Evolutionary conservation across 2,329 filamentous ascomycete species (phyloP).

Genomic region (Curvularia sp.): DNA sequence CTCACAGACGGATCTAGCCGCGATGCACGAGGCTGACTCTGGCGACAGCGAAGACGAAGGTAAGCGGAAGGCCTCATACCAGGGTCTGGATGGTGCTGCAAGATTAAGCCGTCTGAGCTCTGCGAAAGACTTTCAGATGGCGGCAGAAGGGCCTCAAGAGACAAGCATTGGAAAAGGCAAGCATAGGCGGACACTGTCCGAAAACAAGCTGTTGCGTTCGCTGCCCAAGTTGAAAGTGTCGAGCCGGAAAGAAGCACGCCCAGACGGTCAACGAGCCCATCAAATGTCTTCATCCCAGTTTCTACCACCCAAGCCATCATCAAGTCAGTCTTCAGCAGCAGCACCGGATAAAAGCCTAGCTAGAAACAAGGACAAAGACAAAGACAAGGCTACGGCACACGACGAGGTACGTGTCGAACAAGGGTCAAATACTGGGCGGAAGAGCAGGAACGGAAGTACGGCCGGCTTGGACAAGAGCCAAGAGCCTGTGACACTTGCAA

Average conservation of each 20-base stretch:
- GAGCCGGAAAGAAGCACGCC: slow-evolving; percentile 41
- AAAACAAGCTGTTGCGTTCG: slow-evolving; percentile 70
- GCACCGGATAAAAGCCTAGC: slow-evolving; percentile 20
- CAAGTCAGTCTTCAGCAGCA: slow-evolving; percentile 20
- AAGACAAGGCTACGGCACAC: slow-evolving; percentile 32
- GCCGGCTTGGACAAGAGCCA: slow-evolving; percentile 31
- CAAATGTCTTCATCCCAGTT: slow-evolving; percentile 55
- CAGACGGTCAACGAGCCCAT: slow-evolving; percentile 55
- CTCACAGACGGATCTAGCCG: slow-evolving; percentile 80
- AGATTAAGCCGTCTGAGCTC: slow-evolving; percentile 48
- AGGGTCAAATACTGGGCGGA: slow-evolving; percentile 28
- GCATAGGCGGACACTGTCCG: slow-evolving; percentile 68
- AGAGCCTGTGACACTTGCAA: slow-evolving; percentile 67
- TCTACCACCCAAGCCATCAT: slow-evolving; percentile 41
- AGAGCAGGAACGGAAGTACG: slow-evolving; percentile 38
- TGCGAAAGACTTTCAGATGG: slow-evolving; percentile 40
- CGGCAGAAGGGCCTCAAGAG: slow-evolving; percentile 24
- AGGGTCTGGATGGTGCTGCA: slow-evolving; percentile 45
- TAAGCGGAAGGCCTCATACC: slow-evolving; percentile 34
- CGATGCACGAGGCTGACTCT: slow-evolving; percentile 74
- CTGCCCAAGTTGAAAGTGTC: slow-evolving; percentile 63
- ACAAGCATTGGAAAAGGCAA: slow-evolving; percentile 38
- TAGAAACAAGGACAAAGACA: slow-evolving; percentile 29
- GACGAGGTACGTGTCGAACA: slow-evolving; percentile 36
- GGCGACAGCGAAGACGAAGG: slow-evolving; percentile 74